Evolutionary conservation across 257 asterid species (phyloP).

Genomic region (Petunia secreta): DNA sequence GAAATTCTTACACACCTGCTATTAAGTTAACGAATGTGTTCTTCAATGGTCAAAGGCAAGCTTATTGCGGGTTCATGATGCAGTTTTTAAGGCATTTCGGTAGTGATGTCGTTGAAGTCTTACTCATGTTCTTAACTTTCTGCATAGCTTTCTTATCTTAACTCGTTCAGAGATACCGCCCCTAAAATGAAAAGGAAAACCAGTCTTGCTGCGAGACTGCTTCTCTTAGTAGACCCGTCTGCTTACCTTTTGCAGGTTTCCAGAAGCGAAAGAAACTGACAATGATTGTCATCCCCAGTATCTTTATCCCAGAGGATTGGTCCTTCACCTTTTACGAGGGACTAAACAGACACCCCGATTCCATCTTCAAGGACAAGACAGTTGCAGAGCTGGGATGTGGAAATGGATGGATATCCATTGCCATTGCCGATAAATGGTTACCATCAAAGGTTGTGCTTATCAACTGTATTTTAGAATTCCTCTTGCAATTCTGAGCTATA

Average conservation of each 20-base stretch:
- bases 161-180: neutral
- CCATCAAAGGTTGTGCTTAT: constrained; percentile 66
- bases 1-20: neutral
- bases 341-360: constrained; percentile 89
- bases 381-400: constrained; percentile 99
- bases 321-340: constrained; percentile 98
- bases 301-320: constrained; percentile 97
- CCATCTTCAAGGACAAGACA: constrained; percentile 88
- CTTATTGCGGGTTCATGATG: neutral
- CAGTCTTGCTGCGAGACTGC: neutral
- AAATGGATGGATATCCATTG: constrained; percentile 99
- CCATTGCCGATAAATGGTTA: constrained; percentile 94
- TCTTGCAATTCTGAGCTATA: constrained; percentile 1
- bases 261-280: constrained; percentile 85
- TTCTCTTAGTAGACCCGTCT: constrained; percentile 24
- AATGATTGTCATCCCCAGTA: constrained; percentile 95
- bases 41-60: neutral
- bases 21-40: neutral
- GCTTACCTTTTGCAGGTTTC: constrained; percentile 50
- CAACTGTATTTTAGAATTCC: neutral
- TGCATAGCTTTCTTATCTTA: neutral
- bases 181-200: neutral
- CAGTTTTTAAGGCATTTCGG: neutral
- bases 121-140: neutral
- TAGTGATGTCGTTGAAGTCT: neutral